Evolutionary conservation across 164 flowering plant genomes (phyloP).

Genomic region (Paratinospora sagittata): DNA sequence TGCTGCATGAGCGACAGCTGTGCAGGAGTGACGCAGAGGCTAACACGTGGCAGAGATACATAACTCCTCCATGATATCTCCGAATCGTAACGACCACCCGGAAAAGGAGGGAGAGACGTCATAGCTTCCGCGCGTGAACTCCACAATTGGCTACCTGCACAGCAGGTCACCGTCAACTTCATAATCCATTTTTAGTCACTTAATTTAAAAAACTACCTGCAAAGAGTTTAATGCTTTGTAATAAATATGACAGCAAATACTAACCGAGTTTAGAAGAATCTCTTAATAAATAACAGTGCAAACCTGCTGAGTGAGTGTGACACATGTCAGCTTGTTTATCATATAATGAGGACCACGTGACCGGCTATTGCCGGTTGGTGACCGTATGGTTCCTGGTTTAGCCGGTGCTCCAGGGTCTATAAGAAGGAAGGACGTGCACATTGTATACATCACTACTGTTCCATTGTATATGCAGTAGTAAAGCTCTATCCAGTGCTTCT

Average conservation of each 20-base stretch:
- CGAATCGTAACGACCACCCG: no score
- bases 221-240: background rate
- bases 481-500: no score
- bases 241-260: constrained; percentile 9
- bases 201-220: background rate
- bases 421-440: background rate
- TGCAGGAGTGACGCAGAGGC: no score
- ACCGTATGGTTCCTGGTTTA: constrained; percentile 1
- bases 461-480: no score
- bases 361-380: constrained; percentile 19
- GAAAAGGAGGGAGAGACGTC: no score
- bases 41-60: no score
- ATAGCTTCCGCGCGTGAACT: background rate
- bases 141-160: constrained; percentile 5
- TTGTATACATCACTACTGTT: background rate
- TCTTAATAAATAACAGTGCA: constrained; percentile 8
- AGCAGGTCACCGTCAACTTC: constrained; percentile 11
- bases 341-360: constrained; percentile 18
- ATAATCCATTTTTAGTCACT: constrained; percentile 3
- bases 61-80: no score
- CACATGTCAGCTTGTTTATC: constrained; percentile 1
- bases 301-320: constrained; percentile 4
- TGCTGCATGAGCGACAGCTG: no score
- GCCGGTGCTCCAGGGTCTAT: constrained; percentile 15
- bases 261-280: constrained; percentile 14